These are phyloP conservation scores for Ophiocordyceps unilateralis DNA, from an alignment of 2,329 filamentous ascomycete genomes.

Conservation along the genomic window DNA sequence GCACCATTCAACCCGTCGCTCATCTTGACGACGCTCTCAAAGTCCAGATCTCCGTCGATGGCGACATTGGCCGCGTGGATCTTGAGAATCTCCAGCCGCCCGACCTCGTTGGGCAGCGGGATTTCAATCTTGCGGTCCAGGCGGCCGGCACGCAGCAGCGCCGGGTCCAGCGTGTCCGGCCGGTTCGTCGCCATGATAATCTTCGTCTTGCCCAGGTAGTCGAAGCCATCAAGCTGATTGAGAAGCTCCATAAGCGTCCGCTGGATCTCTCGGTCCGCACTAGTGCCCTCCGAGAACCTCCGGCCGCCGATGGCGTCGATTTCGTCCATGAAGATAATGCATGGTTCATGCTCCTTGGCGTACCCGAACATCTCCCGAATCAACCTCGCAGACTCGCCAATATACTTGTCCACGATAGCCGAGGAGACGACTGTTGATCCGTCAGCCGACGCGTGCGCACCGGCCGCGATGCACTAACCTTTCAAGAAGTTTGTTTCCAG, in stretches of 20 bases:
- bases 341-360: slow-evolving; percentile 97
- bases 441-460: slow-evolving; percentile 6
- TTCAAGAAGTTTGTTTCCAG: slow-evolving; percentile 98
- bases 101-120: slow-evolving; percentile 89
- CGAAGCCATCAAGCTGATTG: slow-evolving; percentile 96
- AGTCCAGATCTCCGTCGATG: slow-evolving; percentile 90
- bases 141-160: slow-evolving; percentile 77
- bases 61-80: slow-evolving; percentile 81
- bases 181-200: slow-evolving; percentile 99
- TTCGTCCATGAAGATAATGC: slow-evolving; percentile 99
- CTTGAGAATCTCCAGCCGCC: slow-evolving; percentile 91
- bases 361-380: slow-evolving; percentile 99
- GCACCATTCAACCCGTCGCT: slow-evolving; percentile 95
- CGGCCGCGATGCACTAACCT: slow-evolving; percentile 31
- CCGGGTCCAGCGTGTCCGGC: slow-evolving; percentile 89
- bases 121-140: slow-evolving; percentile 98
- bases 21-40: slow-evolving; percentile 99
- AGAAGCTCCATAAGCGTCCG: slow-evolving; percentile 96
- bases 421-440: slow-evolving; percentile 68
- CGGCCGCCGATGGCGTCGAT: slow-evolving; percentile 97
- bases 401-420: slow-evolving; percentile 98
- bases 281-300: slow-evolving; percentile 92
- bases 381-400: slow-evolving; percentile 89
- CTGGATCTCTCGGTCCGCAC: slow-evolving; percentile 94
- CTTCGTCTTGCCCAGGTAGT: slow-evolving; percentile 98